A percentile compares a stretch with the other conserved stretches of the same genome.
phyloP scores from a whole-genome alignment of 495 filamentous ascomycete species.

The Trichoderma virens region DNA sequence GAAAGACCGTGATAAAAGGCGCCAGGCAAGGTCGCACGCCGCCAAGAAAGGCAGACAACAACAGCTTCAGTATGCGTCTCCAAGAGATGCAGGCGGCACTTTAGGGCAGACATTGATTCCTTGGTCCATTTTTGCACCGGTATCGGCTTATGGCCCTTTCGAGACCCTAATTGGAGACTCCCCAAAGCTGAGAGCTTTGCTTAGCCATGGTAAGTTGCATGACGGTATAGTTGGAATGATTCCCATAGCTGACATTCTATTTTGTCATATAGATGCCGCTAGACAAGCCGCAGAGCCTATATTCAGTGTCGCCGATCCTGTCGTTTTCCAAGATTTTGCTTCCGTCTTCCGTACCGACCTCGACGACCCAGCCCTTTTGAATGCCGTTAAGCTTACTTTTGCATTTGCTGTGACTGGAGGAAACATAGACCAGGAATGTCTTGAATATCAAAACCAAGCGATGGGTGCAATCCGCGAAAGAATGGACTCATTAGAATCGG shows the following conservation, averaged over 20 bases:
- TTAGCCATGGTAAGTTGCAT: neutral
- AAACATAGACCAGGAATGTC: neutral
- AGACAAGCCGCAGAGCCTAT: neutral
- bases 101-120: conserved; percentile 25
- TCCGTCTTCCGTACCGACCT: neutral
- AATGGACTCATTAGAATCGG: conserved; percentile 18
- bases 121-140: conserved; percentile 20
- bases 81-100: conserved; percentile 15
- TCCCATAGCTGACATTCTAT: neutral
- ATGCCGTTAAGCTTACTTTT: neutral
- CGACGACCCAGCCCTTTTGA: neutral
- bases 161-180: neutral
- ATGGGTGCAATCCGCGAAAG: neutral
- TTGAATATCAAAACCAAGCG: neutral
- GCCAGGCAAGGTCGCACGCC: conserved; percentile 27
- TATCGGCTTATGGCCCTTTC: conserved; percentile 14
- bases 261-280: neutral
- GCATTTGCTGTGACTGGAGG: neutral
- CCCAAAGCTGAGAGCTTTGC: neutral
- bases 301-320: neutral
- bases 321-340: neutral
- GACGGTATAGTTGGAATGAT: neutral
- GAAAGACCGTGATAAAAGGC: conserved; percentile 12
- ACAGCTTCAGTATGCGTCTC: neutral
- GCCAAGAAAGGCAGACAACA: conserved; percentile 11